phyloP scores from a whole-genome alignment of 352 stramenopile genomes.

The Phytophthora colocasiae region DNA sequence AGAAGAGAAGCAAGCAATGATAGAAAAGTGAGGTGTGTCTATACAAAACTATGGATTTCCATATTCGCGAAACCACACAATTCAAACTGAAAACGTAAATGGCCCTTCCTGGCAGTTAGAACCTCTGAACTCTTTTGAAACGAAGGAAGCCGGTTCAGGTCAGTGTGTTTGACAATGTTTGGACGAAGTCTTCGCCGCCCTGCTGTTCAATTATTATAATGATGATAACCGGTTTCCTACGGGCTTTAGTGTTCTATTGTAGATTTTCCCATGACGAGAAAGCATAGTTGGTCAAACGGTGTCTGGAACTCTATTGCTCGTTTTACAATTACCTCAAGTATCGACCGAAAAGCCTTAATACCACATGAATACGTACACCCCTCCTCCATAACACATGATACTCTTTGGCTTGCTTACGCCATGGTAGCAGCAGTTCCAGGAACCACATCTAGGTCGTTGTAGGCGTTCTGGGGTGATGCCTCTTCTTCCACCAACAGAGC shows the following conservation, averaged over 20 bases:
- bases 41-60: background rate
- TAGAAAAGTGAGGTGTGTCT: conserved; percentile 14
- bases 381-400: background rate
- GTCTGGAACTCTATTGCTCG: too few species aligned
- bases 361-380: too few species aligned
- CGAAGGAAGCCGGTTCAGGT: conserved; percentile 7
- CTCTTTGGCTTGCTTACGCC: conserved; percentile 13
- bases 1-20: conserved; percentile 8
- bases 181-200: too few species aligned
- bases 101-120: conserved; percentile 15
- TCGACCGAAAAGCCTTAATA: too few species aligned
- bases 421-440: conserved; percentile 18
- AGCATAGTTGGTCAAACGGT: conserved; percentile 15
- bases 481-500: conserved; percentile 30
- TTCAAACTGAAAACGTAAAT: background rate
- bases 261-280: background rate
- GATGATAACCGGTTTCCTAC: conserved; percentile 4
- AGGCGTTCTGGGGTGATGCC: conserved; percentile 1
- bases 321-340: too few species aligned
- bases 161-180: conserved; percentile 16
- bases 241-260: conserved; percentile 1
- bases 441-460: conserved; percentile 13
- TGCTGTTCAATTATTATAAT: too few species aligned
- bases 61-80: background rate
- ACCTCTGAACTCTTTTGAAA: conserved; percentile 4